These are phyloP conservation scores for Candida nanaspora DNA, from an alignment of 805 yeast genomes.

Conservation along the genomic window DNA sequence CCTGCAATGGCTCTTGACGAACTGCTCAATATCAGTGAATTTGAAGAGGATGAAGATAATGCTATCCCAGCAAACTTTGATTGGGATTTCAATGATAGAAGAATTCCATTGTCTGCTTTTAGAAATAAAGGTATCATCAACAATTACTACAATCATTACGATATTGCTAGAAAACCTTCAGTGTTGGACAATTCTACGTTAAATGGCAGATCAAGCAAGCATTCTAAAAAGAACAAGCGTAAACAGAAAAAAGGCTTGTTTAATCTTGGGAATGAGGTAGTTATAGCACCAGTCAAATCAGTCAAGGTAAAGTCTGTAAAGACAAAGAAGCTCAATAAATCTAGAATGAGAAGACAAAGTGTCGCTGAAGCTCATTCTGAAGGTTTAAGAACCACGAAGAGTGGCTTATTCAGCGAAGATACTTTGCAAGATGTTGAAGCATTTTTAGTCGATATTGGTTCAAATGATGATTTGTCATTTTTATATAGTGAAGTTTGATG, in stretches of 20 bases:
- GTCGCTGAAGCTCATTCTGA: slow-evolving; percentile 71
- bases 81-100: slow-evolving; percentile 29
- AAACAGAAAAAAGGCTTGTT: slow-evolving; percentile 22
- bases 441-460: slow-evolving; percentile 45
- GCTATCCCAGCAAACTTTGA: slow-evolving; percentile 8
- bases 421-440: slow-evolving; percentile 73
- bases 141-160: slow-evolving; percentile 3
- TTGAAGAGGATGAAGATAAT: slow-evolving; percentile 64
- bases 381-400: slow-evolving; percentile 66
- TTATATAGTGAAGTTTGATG: slow-evolving; percentile 22
- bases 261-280: slow-evolving; percentile 16
- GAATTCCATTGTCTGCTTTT: slow-evolving; percentile 84
- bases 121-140: slow-evolving; percentile 61
- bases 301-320: background rate
- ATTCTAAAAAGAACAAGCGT: slow-evolving; percentile 23
- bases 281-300: slow-evolving; percentile 12
- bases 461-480: slow-evolving; percentile 31
- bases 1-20: slow-evolving; percentile 55
- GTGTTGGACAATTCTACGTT: background rate
- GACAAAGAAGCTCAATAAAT: slow-evolving; percentile 8
- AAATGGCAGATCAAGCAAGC: slow-evolving; percentile 1
- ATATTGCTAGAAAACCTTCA: background rate
- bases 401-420: slow-evolving; percentile 70
- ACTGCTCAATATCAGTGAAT: slow-evolving; percentile 77
- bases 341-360: slow-evolving; percentile 53